phyloP scores from a whole-genome alignment of 2,329 filamentous ascomycete species.

The Pleomassaria siparia region DNA sequence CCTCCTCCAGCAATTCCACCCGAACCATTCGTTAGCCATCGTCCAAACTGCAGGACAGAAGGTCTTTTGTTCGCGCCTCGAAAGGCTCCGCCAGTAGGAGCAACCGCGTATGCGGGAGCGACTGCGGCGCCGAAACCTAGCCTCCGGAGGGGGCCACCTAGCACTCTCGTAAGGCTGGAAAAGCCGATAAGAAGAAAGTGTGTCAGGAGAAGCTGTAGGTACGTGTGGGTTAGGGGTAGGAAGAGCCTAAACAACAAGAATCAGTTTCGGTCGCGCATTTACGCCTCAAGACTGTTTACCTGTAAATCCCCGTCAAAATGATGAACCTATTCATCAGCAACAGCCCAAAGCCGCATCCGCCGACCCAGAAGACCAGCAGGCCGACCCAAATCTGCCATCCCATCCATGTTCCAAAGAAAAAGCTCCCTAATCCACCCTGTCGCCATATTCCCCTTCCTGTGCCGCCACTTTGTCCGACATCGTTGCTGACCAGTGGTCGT shows the following conservation, averaged over 20 bases:
- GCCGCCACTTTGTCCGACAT: conserved; percentile 30
- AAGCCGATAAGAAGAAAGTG: conserved; percentile 52
- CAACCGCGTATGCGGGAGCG: conserved; percentile 45
- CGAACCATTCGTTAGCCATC: conserved; percentile 44
- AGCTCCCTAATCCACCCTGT: conserved; percentile 50
- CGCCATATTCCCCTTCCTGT: conserved; percentile 38
- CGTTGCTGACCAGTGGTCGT: conserved; percentile 40
- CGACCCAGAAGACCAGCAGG: conserved; percentile 51
- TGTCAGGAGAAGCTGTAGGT: conserved; percentile 54
- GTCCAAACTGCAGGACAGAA: conserved; percentile 24
- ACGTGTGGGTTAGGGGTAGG: conserved; percentile 55
- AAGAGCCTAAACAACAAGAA: conserved; percentile 49
- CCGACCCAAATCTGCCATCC: conserved; percentile 54
- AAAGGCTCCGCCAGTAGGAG: conserved; percentile 33
- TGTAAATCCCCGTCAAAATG: conserved; percentile 52
- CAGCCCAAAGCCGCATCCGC: conserved; percentile 50
- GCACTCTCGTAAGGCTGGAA: conserved; percentile 51
- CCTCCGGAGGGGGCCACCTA: conserved; percentile 45
- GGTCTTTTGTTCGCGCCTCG: conserved; percentile 25
- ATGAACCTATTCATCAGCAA: conserved; percentile 56
- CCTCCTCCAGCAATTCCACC: conserved; percentile 57
- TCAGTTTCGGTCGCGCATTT: conserved; percentile 16
- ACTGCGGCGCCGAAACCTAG: conserved; percentile 49
- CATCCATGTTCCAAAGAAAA: conserved; percentile 50
- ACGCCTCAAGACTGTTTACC: conserved; percentile 25